Conservation (phyloP, 768 basidiomycete species). For the Russula sp. region DNA sequence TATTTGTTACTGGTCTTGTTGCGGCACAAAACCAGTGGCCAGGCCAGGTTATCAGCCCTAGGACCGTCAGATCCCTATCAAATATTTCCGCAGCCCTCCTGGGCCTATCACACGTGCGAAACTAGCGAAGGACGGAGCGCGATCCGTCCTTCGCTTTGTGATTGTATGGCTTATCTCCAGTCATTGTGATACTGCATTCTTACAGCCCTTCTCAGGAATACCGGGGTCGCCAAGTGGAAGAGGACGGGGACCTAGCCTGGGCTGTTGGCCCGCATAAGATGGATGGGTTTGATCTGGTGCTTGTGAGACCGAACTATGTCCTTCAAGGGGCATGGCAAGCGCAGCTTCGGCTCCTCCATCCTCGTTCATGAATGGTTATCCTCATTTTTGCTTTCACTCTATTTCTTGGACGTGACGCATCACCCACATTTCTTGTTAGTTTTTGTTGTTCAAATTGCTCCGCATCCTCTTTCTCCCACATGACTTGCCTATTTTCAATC, state of each 20-base stretch:
- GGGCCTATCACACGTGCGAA: slow-evolving; percentile 70
- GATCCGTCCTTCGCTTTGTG: slow-evolving; percentile 65
- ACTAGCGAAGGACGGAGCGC: slow-evolving; percentile 72
- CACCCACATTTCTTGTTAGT: not conserved
- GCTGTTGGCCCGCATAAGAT: slow-evolving; percentile 50
- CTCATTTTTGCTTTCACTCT: not conserved
- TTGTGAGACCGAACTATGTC: slow-evolving; percentile 76
- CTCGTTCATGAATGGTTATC: slow-evolving; percentile 2
- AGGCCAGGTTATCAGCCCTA: slow-evolving; percentile 73
- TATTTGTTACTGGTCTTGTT: slow-evolving; percentile 16
- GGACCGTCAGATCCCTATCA: slow-evolving; percentile 77
- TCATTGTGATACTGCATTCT: not conserved
- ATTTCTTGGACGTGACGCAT: not conserved
- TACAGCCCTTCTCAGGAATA: slow-evolving; percentile 32
- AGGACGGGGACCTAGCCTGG: slow-evolving; percentile 56
- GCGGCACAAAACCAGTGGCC: slow-evolving; percentile 53
- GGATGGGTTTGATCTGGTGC: slow-evolving; percentile 56
- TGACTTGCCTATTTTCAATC: not conserved
- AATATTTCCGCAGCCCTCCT: slow-evolving; percentile 70
- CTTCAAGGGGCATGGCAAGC: slow-evolving; percentile 80
- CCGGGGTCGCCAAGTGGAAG: slow-evolving; percentile 53
- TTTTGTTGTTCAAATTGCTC: not conserved
- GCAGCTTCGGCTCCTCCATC: slow-evolving; percentile 48
- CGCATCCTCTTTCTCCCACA: not conserved
- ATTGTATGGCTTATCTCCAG: slow-evolving; percentile 35